Evolutionary conservation across 768 basidiomycete species (phyloP), one percentile per base, ranked within the genome.

Genomic region (Tylopilus vinaceipallidus): DNA sequence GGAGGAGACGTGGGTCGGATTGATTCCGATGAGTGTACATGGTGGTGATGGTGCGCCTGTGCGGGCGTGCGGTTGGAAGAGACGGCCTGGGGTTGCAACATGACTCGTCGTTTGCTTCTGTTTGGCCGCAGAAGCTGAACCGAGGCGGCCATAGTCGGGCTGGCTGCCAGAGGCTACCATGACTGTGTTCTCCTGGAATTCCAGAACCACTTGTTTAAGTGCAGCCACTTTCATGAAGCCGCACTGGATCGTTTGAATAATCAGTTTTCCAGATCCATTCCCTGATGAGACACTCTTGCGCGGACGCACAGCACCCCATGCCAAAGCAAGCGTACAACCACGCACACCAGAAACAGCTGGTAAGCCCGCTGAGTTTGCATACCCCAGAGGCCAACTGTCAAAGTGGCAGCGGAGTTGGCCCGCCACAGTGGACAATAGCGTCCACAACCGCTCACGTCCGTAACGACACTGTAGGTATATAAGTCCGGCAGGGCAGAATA

Each of bases 41-140:
- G 77, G 73, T 1, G 73, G 76, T 20, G 88, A 90, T 59, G 87
- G 83, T 5, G 83, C 84, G 13, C 87, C 87, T 1, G 71, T 86
- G n/a, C 75, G 87, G 53, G 88, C 85, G 4, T 81, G 81, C 52
- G 87, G 81, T 8, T 82, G 77, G 78, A 62, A 36, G 41, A 50
- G 54, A 41, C 22, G 16, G 7, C 5, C 9, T 16, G n/a, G n/a
- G 8, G 17, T 9, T 23, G 10, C 11, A 8, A 45, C 19, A 11
- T 14, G 37, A 17, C 20, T 38, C 23, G 36, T 22, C 19, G 14
- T 20, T 45, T 32, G 43, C 44, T 35, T 40, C 52, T 49, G 12
- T 29, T 12, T 29, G 27, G 6, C 27, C 27, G 6, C 12, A 29
- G 27, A 6, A 37, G n/a, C n/a, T n/a, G 26, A 13, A 17, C 52